These are phyloP conservation scores for Fusarium acutatum DNA, from an alignment of 2,329 filamentous ascomycete species.

Conservation along the genomic window DNA sequence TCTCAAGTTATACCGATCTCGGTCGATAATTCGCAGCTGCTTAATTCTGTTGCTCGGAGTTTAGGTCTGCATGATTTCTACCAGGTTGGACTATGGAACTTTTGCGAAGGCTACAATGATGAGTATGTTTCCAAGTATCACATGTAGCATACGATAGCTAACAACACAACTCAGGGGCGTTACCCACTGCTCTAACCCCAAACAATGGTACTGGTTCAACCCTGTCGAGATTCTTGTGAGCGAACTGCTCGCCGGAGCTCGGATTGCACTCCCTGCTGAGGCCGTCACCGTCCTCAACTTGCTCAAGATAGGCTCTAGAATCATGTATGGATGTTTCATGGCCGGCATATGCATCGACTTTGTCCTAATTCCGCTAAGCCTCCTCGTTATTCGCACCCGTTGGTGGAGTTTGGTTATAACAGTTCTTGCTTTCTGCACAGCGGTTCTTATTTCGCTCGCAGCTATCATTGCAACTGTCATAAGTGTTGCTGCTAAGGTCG, in stretches of 20 bases:
- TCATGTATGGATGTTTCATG: constrained; percentile 93
- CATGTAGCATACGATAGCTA: constrained; percentile 25
- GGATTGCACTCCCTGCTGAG: constrained; percentile 80
- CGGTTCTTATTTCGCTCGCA: constrained; percentile 73
- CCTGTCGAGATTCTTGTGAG: constrained; percentile 82
- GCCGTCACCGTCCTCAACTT: constrained; percentile 78
- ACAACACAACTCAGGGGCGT: constrained; percentile 67
- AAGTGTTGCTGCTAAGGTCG: constrained; percentile 81
- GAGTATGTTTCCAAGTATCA: constrained; percentile 51
- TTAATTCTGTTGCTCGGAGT: constrained; percentile 87
- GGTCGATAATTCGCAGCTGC: constrained; percentile 75
- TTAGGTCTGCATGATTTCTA: constrained; percentile 95
- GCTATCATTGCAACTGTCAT: constrained; percentile 83
- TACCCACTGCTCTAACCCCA: constrained; percentile 76
- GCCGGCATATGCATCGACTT: constrained; percentile 74
- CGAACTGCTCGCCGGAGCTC: constrained; percentile 83
- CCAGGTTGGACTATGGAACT: constrained; percentile 90
- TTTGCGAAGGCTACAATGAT: constrained; percentile 84
- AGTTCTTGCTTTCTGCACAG: constrained; percentile 72
- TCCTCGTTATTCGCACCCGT: constrained; percentile 63
- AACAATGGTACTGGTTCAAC: constrained; percentile 87
- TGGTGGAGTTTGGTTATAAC: constrained; percentile 74
- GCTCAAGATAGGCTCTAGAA: constrained; percentile 76
- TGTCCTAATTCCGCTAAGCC: constrained; percentile 73
- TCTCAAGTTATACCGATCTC: constrained; percentile 80